These are phyloP conservation scores for Fusarium anguioides DNA, from an alignment of 2,329 filamentous ascomycete genomes.

Conservation along the genomic window DNA sequence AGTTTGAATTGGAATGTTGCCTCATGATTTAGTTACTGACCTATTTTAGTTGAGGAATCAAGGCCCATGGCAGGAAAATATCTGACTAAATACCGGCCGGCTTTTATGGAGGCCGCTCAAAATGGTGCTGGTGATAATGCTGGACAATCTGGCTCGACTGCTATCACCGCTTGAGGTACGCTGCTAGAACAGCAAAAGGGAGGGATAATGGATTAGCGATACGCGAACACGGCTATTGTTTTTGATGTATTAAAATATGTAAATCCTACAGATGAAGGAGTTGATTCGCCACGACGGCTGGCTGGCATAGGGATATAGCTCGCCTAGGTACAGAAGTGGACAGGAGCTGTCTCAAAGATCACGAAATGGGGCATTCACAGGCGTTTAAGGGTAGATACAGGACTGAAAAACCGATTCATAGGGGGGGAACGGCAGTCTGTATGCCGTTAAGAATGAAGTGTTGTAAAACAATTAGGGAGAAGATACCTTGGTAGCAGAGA, in stretches of 20 bases:
- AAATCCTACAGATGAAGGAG: slow-evolving; percentile 8
- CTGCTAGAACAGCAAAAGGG: neutral
- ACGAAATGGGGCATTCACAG: slow-evolving; percentile 26
- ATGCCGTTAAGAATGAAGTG: neutral
- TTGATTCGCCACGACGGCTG: slow-evolving; percentile 12
- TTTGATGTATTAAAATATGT: slow-evolving; percentile 23
- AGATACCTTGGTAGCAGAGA: neutral
- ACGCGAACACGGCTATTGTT: neutral
- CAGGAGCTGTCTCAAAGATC: neutral
- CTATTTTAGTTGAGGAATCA: slow-evolving; percentile 67
- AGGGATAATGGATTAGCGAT: neutral
- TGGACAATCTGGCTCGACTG: slow-evolving; percentile 40
- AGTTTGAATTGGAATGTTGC: slow-evolving; percentile 48
- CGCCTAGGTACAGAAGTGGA: slow-evolving; percentile 5
- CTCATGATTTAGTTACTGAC: slow-evolving; percentile 31
- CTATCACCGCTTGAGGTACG: slow-evolving; percentile 47
- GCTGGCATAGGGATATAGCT: neutral
- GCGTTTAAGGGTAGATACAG: slow-evolving; percentile 31
- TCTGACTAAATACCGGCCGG: slow-evolving; percentile 69
- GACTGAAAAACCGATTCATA: neutral
- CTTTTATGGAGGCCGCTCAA: slow-evolving; percentile 55
- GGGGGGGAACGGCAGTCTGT: slow-evolving; percentile 1
- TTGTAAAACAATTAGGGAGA: slow-evolving; percentile 14
- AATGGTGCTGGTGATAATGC: slow-evolving; percentile 39
- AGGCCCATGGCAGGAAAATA: slow-evolving; percentile 72